Base-by-base conservation (phyloP, 495 filamentous ascomycete genomes). In the Aspergillus steynii region DNA sequence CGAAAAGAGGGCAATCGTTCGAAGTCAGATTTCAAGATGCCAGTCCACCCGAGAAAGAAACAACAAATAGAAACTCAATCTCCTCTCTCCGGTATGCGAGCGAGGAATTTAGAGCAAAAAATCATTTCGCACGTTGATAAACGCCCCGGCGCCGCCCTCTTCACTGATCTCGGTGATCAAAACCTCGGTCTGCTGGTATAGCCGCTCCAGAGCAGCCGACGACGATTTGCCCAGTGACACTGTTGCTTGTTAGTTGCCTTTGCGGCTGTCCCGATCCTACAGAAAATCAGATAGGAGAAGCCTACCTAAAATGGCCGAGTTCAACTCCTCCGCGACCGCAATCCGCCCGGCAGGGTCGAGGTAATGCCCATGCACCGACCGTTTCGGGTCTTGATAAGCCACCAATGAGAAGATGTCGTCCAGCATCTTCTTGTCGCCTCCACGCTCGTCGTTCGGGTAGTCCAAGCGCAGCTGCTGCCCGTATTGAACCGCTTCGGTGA, bases 221-320 rank as follows among this genome's bases (percentile, higher is more conserved):
- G 91, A 91, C 3, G 91, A 93, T 80, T 95, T 94, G 52, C 96
- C 96, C 1, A 97, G 81, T 0, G 90, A 94, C 32, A 91, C 95
- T 97, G 67, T 61, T 27, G 15, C 26, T 32, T 37, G 49, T 42
- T 20, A 42, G 55, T 26, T 20, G 20, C 20, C 20, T 20, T 20
- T 20, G 20, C 20, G 20, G 20, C 20, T 20, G 20, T 20, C 20
- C 20, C 20, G 20, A 20, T 20, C 20, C 20, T 20, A 61, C 27
- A 14, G 47, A 34, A 58, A 29, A 58, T 61, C 50, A 12, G 37
- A 49, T 52, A 50, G 54, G 25, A 56, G 27, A 58, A 25, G 56
- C 84, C 67, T 82, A 97, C 94, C 89, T 55, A 99, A 74, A 63
- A 99, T 97, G 45, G 92, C 95, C 61, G 91, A 90, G 71, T 98